Evolutionary conservation across 2,329 filamentous ascomycete genomes (phyloP).

Genomic region (Zalaria sp.): DNA sequence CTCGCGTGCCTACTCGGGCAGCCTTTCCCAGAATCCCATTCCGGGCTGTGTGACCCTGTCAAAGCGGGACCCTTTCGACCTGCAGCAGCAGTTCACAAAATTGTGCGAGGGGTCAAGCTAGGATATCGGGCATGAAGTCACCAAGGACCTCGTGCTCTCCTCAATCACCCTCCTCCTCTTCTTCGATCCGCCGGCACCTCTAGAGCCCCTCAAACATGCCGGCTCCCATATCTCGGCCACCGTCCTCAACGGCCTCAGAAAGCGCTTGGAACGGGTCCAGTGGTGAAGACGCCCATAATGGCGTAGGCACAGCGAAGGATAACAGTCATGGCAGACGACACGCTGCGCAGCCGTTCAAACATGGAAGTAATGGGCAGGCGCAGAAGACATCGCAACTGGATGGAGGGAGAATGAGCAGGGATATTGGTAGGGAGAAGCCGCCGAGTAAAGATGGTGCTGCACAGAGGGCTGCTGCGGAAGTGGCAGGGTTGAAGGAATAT

Average conservation of each 20-base stretch:
- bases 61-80: neutral
- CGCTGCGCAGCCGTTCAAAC: neutral
- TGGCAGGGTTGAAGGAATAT: slow-evolving; percentile 62
- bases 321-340: neutral
- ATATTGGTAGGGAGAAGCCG: slow-evolving; percentile 8
- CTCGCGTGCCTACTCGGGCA: neutral
- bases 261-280: neutral
- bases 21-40: neutral
- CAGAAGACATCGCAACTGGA: slow-evolving; percentile 2
- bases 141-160: neutral
- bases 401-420: neutral
- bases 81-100: neutral
- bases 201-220: neutral
- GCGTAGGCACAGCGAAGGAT: neutral
- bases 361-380: neutral
- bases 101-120: neutral
- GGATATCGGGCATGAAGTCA: neutral
- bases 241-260: neutral
- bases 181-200: neutral
- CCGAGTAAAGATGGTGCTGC: slow-evolving; percentile 48
- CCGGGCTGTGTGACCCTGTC: neutral
- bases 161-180: neutral
- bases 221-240: neutral
- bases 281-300: neutral
- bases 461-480: slow-evolving; percentile 59